Evolutionary conservation across 768 basidiomycete genomes (phyloP).

Genomic region (Cubamyces sp.): DNA sequence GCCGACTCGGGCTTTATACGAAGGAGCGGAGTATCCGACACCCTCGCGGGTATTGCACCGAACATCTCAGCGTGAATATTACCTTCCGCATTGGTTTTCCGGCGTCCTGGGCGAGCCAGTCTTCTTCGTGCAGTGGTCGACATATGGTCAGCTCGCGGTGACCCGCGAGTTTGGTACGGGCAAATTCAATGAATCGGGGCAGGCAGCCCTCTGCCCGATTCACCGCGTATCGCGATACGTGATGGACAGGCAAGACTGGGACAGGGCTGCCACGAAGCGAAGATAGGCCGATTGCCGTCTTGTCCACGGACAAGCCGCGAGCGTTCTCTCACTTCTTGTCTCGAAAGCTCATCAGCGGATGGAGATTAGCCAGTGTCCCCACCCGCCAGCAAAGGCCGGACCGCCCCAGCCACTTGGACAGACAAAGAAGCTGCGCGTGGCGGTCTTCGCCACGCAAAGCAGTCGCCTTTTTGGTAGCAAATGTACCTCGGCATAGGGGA

Average conservation of each 20-base stretch:
- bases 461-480: background rate
- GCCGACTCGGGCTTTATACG: conserved; percentile 17
- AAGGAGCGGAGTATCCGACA: conserved; percentile 11
- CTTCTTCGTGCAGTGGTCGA: conserved; percentile 11
- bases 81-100: conserved; percentile 6
- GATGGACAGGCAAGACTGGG: conserved; percentile 14
- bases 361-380: background rate
- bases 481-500: background rate
- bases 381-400: background rate
- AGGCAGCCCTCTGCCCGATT: conserved; percentile 14
- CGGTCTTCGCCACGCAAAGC: background rate
- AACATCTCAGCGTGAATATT: conserved; percentile 14
- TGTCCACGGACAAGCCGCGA: conserved; percentile 6
- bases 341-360: conserved; percentile 7
- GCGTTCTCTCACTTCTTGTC: background rate
- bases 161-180: conserved; percentile 4
- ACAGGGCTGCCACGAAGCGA: conserved; percentile 16
- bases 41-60: conserved; percentile 11
- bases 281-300: conserved; percentile 19
- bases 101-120: background rate
- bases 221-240: conserved; percentile 23
- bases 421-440: background rate
- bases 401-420: background rate
- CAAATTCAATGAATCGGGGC: conserved; percentile 14
- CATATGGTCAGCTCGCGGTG: conserved; percentile 4